Evolutionary conservation across 192 early-diverging fungal species (phyloP), one percentile per base, ranked within the genome.

Genomic region (Mortierella claussenii): DNA sequence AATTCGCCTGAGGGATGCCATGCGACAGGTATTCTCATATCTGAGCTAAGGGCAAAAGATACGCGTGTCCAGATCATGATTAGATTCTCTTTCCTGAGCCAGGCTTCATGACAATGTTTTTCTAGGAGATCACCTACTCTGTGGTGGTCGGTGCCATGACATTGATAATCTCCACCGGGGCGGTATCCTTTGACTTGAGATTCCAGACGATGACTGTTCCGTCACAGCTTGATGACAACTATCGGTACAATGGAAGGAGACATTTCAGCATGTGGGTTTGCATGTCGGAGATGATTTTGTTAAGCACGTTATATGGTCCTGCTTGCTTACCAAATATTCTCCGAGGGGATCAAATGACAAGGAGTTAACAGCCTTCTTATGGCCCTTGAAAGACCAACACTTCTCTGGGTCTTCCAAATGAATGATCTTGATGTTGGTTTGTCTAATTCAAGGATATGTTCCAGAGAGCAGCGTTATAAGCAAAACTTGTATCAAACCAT

Each of bases 141-240:
- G 59, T 56, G 3, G 27, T 50, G 17, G 45, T 36, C 27, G 73
- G 64, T 8, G 43, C 21, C 7, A 36, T 26, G 20, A 67, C 37
- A 32, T 53, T 57, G 57, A 76, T 61, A 27, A 56, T 53, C 33
- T 76, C 63, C 0, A 54, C 28, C n/a, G 64, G 64, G 24, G 27
- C 36, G n/a, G 50, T 42, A 17, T 66, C 52, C 27, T 50, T 60
- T 20, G 63, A 13, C 50, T 67, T 76, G 3, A 67, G 20, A 31
- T 55, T 43, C 73, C 73, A 76, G 11, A 76, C 59, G 23, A 67
- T 76, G 1, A 67, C 59, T 0, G 57, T 66, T 15, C 73, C 73
- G 37, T 76, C 73, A 28, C 73, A 76, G 6, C 73, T 67, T 3
- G 73, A 76, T 24, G 73, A 76, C 24, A 76, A n/a, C 71, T 75